Base-by-base conservation (phyloP, 129 eudicot species). In the Flaveria bidentis region DNA sequence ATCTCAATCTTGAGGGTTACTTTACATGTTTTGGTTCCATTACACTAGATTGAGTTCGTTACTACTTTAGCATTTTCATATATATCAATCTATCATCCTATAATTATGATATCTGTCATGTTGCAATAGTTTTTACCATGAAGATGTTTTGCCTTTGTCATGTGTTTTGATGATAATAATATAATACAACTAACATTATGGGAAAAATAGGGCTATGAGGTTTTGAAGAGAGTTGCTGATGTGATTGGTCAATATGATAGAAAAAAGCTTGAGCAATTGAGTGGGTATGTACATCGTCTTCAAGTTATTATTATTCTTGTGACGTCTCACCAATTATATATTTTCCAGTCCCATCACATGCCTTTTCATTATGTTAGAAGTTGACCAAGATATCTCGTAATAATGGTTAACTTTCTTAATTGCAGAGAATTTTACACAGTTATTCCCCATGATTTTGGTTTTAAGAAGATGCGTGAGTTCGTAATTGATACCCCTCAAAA, bases 361-460 rank as follows among this genome's bases (percentile, higher is more conserved):
- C 11, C 28, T 71, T 26, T 46, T 71, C 42, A 17, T 66, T 60
- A 2, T 55, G 0, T 15, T 42, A 3, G 20, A 6, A 47, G 63
- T 36, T 41, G 66, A 47, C 9, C 17, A 47, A 39, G 64, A 47
- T 57, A 18, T 13, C 13, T 69, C 4, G 2, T 50, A 55, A 44
- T 45, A 28, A 80, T 74, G 41, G n/a, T 17, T 39, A n/a, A 22
- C 60, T 16, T 73, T 13, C 41, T 69, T 72, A 16, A 56, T 78
- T 85, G 89, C 93, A 95, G 99, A 75, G 97, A 95, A 80, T 95
- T 95, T 74, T 95, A 95, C 84, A 89, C 99, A 14, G 83, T 91
- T 50, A 89, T 95, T 69, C 99, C 99, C 52, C 99, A 95, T 75
- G 99, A 95, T 76, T 95, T 95, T 85, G 99, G 99, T 69, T 95